These are phyloP conservation scores for Pseudopyricularia javanii DNA, from an alignment of 2,329 filamentous ascomycete genomes.

Conservation along the genomic window DNA sequence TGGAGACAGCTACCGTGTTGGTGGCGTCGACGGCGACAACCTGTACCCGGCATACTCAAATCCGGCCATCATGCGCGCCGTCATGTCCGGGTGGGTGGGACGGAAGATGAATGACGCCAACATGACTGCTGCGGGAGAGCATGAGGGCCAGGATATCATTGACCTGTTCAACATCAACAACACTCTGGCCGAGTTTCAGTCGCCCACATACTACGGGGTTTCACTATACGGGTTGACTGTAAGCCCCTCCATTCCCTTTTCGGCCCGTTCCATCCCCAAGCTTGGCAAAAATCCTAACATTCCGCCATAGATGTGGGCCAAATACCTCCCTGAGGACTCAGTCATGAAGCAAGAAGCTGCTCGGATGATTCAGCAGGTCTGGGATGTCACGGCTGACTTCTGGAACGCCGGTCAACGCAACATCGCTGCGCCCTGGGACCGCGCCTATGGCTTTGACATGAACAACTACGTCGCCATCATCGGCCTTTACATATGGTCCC, in stretches of 20 bases:
- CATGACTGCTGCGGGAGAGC: conserved; percentile 44
- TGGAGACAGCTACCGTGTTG: conserved; percentile 49
- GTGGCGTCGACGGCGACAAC: conserved; percentile 47
- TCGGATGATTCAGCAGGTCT: conserved; percentile 39
- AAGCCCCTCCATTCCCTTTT: not conserved
- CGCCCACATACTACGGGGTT: conserved; percentile 50
- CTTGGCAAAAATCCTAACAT: not conserved
- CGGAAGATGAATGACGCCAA: conserved; percentile 38
- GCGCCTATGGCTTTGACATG: too few species aligned
- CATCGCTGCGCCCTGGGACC: too few species aligned
- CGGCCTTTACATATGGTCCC: too few species aligned
- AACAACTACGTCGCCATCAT: too few species aligned
- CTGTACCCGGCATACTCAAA: conserved; percentile 35
- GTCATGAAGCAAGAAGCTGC: conserved; percentile 38
- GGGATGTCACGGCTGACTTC: too few species aligned
- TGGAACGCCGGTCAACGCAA: too few species aligned
- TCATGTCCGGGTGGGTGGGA: conserved; percentile 17
- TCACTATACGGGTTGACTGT: conserved; percentile 41
- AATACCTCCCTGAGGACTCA: conserved; percentile 42
- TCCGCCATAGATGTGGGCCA: conserved; percentile 34
- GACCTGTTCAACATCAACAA: conserved; percentile 40
- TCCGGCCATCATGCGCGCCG: conserved; percentile 1
- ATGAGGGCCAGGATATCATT: conserved; percentile 40
- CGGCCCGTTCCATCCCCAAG: too few species aligned
- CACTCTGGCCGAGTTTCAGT: conserved; percentile 51